These are phyloP conservation scores for Metschnikowia kunwiensis DNA, from an alignment of 805 yeast genomes.

Conservation along the genomic window DNA sequence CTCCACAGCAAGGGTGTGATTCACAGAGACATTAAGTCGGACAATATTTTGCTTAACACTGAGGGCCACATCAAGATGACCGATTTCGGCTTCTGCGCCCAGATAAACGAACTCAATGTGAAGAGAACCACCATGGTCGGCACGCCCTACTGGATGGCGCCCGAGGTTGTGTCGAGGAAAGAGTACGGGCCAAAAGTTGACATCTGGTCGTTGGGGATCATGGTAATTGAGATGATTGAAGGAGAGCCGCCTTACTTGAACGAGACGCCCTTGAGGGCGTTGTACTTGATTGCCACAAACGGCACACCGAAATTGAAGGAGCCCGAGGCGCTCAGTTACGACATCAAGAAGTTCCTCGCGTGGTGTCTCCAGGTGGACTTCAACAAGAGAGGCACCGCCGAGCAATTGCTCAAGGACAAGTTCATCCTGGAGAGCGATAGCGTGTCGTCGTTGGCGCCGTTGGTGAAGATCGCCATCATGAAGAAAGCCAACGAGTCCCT, in stretches of 20 bases:
- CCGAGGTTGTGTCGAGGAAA: conserved; percentile 92
- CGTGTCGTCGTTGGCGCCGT: conserved; percentile 61
- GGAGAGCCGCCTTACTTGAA: conserved; percentile 98
- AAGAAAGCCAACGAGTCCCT: conserved; percentile 46
- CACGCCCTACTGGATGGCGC: conserved; percentile 99
- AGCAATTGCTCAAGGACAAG: conserved; percentile 62
- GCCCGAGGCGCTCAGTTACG: conserved; percentile 71
- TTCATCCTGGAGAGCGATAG: conserved; percentile 64
- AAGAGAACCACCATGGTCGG: conserved; percentile 99
- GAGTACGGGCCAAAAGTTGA: conserved; percentile 97
- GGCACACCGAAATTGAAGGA: conserved; percentile 94
- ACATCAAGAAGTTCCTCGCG: conserved; percentile 65
- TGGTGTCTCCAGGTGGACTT: conserved; percentile 82
- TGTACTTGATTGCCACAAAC: conserved; percentile 90
- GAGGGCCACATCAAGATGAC: conserved; percentile 90
- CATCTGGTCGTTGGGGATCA: conserved; percentile 96
- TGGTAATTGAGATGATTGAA: conserved; percentile 98
- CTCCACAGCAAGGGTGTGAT: conserved; percentile 90
- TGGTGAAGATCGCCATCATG: conserved; percentile 70
- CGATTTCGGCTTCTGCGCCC: conserved; percentile 96
- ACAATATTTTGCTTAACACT: conserved; percentile 79
- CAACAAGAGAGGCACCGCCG: conserved; percentile 75
- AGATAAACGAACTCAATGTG: conserved; percentile 68
- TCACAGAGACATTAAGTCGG: conserved; percentile 95
- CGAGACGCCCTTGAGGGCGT: conserved; percentile 91